Conservation (phyloP, 768 basidiomycete genomes). For the Xanthoconium purpureum region DNA sequence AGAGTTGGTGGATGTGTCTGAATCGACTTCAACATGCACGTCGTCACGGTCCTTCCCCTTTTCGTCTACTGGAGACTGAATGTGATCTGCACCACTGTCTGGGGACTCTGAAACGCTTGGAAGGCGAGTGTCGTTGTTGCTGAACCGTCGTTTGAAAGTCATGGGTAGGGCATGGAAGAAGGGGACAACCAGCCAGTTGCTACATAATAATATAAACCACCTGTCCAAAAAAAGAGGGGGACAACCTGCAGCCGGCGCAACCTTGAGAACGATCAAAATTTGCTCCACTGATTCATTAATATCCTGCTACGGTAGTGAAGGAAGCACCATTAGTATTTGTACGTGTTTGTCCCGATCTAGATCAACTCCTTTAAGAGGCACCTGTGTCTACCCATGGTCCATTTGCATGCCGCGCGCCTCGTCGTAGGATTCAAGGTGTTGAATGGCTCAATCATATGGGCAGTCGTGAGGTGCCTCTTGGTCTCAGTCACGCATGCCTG, state of each 20-base stretch:
- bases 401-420: too few species aligned
- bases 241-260: too few species aligned
- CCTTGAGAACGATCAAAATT: not conserved
- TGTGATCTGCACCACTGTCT: not conserved
- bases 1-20: conserved; percentile 51
- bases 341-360: not conserved
- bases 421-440: too few species aligned
- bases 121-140: conserved; percentile 1
- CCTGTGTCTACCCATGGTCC: too few species aligned
- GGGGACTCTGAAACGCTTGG: conserved; percentile 9
- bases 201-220: too few species aligned
- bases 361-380: too few species aligned
- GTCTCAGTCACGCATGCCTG: too few species aligned
- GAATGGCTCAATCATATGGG: too few species aligned
- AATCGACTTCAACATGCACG: conserved; percentile 15
- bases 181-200: too few species aligned
- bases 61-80: conserved; percentile 4
- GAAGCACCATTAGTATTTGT: not conserved
- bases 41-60: conserved; percentile 8
- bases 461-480: too few species aligned
- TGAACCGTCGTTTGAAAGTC: conserved; percentile 13
- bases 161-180: conserved; percentile 11
- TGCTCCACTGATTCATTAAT: too few species aligned
- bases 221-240: too few species aligned
- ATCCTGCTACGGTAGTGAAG: not conserved